Evolutionary conservation across 108 stramenopile species (phyloP), one percentile per base, ranked within the genome.

Genomic region (Craspedostauros australis): DNA sequence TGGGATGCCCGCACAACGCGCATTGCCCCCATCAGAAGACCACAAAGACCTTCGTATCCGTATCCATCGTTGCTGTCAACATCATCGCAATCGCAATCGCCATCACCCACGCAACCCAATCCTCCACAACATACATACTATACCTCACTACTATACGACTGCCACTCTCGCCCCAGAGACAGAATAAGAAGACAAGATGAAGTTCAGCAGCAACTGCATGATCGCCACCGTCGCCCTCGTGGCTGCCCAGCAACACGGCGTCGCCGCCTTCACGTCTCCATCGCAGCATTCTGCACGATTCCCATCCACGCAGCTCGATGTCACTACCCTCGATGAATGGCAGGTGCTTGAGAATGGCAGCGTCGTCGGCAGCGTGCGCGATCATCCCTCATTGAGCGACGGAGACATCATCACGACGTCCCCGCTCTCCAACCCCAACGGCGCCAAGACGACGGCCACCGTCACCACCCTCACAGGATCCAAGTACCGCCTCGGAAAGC

Each of bases 291-390:
- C 36, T 25, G 25, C 26, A 7, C 63, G 63, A 20, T 11, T 12
- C n/a, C 15, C 32, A 5, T 16, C 15, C 11, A 62, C 52, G 18
- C 23, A 27, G 12, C 38, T 55, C 47, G 50, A 45, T 28, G 54
- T 29, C 34, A 64, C 63, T 19, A 64, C 54, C 15, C 46, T 64
- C 9, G 63, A 64, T 9, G 43, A 64, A 19, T 64, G 63, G 63
- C 63, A 64, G 24, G 46, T 64, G 22, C 63, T 64, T 18, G 63
- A 64, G 29, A 64, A 64, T 34, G 63, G 63, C 26, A 64, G 63
- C 41, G 21, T 64, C 15, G 63, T 64, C 2, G 63, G 63, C 8
- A 64, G 63, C 20, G 63, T 64, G 16, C 38, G 50, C 7, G 54
- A 39, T 24, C 63, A 64, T 43, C 63, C 63, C 12, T 32, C 46